Percentiles rank a stretch among this genome's conserved stretches.
phyloP scores from a whole-genome alignment of 78 protist genomes.

The Ministeria vibrans region DNA sequence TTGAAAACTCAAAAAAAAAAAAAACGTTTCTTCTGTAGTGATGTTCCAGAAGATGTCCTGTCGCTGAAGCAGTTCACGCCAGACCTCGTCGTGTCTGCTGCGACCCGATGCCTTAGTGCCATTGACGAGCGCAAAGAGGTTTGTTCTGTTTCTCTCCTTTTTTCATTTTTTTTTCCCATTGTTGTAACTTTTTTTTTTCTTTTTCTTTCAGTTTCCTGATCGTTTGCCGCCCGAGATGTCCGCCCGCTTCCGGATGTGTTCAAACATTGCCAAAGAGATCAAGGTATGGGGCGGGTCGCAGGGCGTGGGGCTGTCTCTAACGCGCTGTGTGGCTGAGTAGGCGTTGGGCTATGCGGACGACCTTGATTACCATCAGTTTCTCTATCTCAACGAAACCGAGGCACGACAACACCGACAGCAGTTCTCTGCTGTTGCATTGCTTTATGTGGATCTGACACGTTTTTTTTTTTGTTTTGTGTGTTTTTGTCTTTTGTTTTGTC shows the following conservation, averaged over 20 bases:
- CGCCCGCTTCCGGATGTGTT: not conserved
- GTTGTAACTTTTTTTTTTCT: no score
- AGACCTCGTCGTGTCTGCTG: not conserved
- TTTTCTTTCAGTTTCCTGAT: not conserved
- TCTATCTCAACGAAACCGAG: constrained; percentile 56
- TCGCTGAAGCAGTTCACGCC: not conserved
- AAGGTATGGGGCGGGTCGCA: not conserved
- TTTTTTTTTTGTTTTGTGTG: no score
- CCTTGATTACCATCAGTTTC: constrained; percentile 46
- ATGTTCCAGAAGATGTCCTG: not conserved
- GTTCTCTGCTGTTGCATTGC: no score
- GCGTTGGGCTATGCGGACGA: constrained; percentile 51
- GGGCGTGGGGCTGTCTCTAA: not conserved
- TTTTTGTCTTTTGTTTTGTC: no score
- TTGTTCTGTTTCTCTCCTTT: no score
- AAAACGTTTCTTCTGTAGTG: not conserved
- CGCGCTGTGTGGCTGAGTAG: not conserved
- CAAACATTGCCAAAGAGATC: not conserved
- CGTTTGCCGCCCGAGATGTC: not conserved
- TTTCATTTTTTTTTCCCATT: no score
- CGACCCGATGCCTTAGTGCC: not conserved
- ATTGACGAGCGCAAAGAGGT: not conserved
- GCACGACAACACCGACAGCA: no score
- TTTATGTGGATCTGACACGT: no score
- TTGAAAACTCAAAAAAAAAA: not conserved